phyloP scores from a whole-genome alignment of 2,329 filamentous ascomycete species.

The Rhynchosporium agropyri region DNA sequence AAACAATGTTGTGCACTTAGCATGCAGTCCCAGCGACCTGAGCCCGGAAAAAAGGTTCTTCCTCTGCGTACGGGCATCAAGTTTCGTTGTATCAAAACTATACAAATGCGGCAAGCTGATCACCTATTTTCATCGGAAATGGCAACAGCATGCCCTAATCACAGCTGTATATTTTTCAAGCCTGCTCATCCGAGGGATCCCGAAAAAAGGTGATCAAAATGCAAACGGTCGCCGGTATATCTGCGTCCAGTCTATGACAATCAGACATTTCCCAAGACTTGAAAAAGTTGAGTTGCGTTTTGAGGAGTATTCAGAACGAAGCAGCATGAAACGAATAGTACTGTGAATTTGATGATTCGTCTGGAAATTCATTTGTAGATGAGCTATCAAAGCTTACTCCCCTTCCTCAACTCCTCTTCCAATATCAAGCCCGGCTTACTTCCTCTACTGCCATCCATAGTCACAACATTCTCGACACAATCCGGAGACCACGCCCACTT shows the following conservation, averaged over 20 bases:
- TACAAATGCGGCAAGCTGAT: neutral
- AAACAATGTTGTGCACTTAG: too few relatives aligned
- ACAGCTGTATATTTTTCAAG: neutral
- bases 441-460: constrained; percentile 41
- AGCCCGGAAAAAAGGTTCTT: neutral
- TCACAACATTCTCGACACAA: constrained; percentile 35
- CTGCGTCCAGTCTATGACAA: too few relatives aligned
- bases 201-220: too few relatives aligned
- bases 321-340: neutral
- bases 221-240: neutral
- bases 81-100: neutral
- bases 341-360: neutral
- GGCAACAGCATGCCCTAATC: neutral
- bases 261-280: too few relatives aligned
- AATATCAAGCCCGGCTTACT: constrained; percentile 37
- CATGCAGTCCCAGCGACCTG: too few relatives aligned
- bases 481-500: constrained; percentile 56
- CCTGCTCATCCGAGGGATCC: neutral
- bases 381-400: constrained; percentile 23
- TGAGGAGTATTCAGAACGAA: neutral
- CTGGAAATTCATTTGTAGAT: too few relatives aligned
- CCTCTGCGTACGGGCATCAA: neutral
- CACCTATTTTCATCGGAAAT: neutral
- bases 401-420: constrained; percentile 33
- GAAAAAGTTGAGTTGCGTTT: too few relatives aligned